These are phyloP conservation scores for Boletus speciosus DNA, from an alignment of 768 basidiomycete genomes.

Conservation along the genomic window DNA sequence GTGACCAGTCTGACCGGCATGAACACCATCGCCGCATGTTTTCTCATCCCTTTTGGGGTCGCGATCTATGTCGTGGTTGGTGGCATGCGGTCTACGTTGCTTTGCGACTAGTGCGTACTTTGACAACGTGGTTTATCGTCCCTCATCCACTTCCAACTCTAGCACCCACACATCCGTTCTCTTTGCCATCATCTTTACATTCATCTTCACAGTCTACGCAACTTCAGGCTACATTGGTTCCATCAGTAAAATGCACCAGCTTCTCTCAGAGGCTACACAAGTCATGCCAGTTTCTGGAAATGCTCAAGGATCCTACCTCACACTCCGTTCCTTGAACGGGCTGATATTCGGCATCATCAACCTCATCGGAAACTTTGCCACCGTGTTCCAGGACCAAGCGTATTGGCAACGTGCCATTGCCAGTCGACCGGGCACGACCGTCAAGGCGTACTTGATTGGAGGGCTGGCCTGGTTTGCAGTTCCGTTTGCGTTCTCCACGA, in stretches of 20 bases:
- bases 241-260: constrained; percentile 70
- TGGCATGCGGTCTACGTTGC: constrained; percentile 80
- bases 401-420: constrained; percentile 96
- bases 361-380: constrained; percentile 79
- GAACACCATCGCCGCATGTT: constrained; percentile 86
- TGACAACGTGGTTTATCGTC: not conserved
- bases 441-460: constrained; percentile 88
- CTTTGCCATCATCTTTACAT: constrained; percentile 79
- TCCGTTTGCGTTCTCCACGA: constrained; percentile 83
- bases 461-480: constrained; percentile 92
- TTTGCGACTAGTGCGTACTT: constrained; percentile 77
- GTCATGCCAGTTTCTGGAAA: constrained; percentile 71
- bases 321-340: constrained; percentile 73
- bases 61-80: constrained; percentile 86
- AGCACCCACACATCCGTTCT: constrained; percentile 87
- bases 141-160: not conserved
- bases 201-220: constrained; percentile 78
- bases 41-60: constrained; percentile 85
- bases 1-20: constrained; percentile 88
- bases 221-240: constrained; percentile 79
- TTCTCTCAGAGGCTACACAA: constrained; percentile 59
- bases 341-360: constrained; percentile 86
- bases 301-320: constrained; percentile 80
- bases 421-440: constrained; percentile 74
- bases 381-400: constrained; percentile 64